Conservation (phyloP, 352 stramenopile species). For the Pythium sp. region DNA sequence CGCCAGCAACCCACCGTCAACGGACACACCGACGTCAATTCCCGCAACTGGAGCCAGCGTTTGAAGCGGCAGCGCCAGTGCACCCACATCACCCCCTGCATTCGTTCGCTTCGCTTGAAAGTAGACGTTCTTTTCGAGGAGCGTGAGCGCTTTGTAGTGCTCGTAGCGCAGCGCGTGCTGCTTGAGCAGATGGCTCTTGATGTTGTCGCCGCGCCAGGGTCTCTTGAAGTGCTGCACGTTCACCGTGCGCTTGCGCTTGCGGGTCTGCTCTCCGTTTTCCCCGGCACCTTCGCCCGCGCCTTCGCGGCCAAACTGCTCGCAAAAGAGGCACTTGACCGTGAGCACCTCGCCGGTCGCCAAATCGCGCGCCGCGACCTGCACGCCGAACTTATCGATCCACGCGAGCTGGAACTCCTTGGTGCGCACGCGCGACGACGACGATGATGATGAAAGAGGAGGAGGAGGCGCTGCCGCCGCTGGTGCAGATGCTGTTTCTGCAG, state of each 20-base stretch:
- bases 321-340: slow-evolving; percentile 17
- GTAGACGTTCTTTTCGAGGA: slow-evolving; percentile 8
- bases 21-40: too few relatives aligned
- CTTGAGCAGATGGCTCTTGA: slow-evolving; percentile 16
- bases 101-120: neutral
- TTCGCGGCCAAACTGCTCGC: slow-evolving; percentile 14
- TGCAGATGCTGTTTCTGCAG: neutral
- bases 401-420: slow-evolving; percentile 12
- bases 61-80: neutral
- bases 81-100: neutral
- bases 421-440: neutral
- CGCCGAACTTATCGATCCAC: slow-evolving; percentile 13
- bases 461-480: neutral
- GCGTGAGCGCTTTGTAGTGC: slow-evolving; percentile 7
- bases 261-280: neutral
- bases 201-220: slow-evolving; percentile 18
- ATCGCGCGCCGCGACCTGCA: slow-evolving; percentile 11
- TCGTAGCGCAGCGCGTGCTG: slow-evolving; percentile 15
- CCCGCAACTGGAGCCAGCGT: neutral
- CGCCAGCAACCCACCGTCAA: neutral
- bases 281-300: neutral
- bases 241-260: slow-evolving; percentile 16
- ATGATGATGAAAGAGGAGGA: too few relatives aligned
- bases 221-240: slow-evolving; percentile 19
- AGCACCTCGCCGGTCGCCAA: slow-evolving; percentile 8